Base-by-base conservation (phyloP, 805 yeast species). In the Spathaspora passalidarum region DNA sequence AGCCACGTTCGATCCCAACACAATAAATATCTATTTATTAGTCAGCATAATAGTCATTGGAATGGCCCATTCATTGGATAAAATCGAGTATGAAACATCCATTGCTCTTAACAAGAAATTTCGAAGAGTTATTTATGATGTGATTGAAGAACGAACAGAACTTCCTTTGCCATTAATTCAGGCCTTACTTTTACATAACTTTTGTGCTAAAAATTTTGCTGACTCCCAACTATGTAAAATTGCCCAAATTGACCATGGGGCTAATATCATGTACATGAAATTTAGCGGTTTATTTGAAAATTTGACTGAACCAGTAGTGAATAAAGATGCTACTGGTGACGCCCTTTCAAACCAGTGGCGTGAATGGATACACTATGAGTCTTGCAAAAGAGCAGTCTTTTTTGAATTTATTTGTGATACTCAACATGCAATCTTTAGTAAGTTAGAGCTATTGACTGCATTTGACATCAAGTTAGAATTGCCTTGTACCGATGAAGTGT, bases 401-500 rank as follows among this genome's bases (percentile, higher is more conserved):
- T 69, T 74, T 46, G 70, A 66, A n/a, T 71, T 68, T 46, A 54
- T 72, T 1, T 53, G 67, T 35, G 79, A 75, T 47, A 56, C 75
- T 3, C 76, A 72, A 45, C 66, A 61, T 16, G 64, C 69, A 1
- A 60, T 68, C 20, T 56, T 73, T 11, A 55, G 63, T 2, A 63
- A 59, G 25, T 32, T 23, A 11, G 60, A 65, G 11, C 54, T 64
- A 22, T 41, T 75, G 13, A 66, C 77, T 1, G 63, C 68, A 1
- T 75, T 75, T 55, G 76, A 73, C 20, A 58, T 75, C 17, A 66
- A 71, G 18, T 48, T 73, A 14, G 79, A 74, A 34, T 55, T 75
- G 29, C 80, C 80, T 2, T 73, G 68, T 32, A 56, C 74, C 0
- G 80, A 75, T 48, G 61, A 69, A 2, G 70, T 72, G 17, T 75